Base-by-base conservation (phyloP, 768 basidiomycete species). In the Coprinellus micaceus region DNA sequence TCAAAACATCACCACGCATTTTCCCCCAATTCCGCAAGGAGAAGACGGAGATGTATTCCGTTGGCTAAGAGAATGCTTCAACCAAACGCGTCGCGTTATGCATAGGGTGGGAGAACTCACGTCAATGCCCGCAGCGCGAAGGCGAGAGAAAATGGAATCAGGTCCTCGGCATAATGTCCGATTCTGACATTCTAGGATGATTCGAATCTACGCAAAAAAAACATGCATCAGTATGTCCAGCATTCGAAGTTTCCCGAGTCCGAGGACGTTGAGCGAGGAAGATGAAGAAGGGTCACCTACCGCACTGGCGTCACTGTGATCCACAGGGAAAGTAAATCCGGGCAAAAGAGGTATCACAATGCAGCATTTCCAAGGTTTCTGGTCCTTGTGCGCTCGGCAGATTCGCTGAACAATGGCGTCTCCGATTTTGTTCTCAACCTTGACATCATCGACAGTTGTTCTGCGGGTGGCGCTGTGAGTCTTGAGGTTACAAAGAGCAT, bases 161-260 rank as follows among this genome's bases (percentile, higher is more conserved):
- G 93, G 91, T 1, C 97, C 97, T 45, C 96, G 81, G 53, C 81
- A 82, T 45, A 98, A 88, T 0, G 93, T 88, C 56, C 89, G 81
- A 65, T 92, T 95, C 70, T 99, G 97, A 65, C 94, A 96, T 66
- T 99, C 94, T 36, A 98, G 66, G 66, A 98, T 98, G 54, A 98
- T 88, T 30, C 96, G 91, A 62, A 96, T 84, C 91, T 94, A 55
- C 9, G 45, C 33, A 29, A 12, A 21, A 55, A 12, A 46, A 37
- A 33, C 9, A 21, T 2, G 29, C 36, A 25, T 47, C 46, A 47
- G 19, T 28, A 47, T 7, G 13, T 11, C 25, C 46, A 19, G n/a
- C n/a, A n/a, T n/a, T n/a, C n/a, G n/a, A n/a, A n/a, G n/a, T n/a
- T n/a, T n/a, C n/a, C n/a, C n/a, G n/a, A n/a, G n/a, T n/a, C n/a